phyloP scores from a whole-genome alignment of 352 stramenopile species.

The Phytopythium boreale region DNA sequence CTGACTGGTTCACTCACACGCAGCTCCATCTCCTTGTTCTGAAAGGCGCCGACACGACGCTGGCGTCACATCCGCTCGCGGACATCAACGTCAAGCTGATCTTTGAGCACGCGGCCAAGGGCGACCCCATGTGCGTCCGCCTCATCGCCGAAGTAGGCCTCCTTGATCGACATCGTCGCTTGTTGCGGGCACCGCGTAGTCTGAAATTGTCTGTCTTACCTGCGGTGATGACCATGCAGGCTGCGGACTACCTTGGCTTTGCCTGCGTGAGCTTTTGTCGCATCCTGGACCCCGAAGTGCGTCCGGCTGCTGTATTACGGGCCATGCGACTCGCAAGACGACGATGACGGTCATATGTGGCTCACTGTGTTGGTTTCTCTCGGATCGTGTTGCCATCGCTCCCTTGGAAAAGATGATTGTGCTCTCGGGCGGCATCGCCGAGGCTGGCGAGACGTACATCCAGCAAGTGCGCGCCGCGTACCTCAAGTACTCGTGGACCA shows the following conservation, averaged over 20 bases:
- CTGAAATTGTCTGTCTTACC: background rate
- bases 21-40: background rate
- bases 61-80: slow-evolving; percentile 35
- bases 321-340: background rate
- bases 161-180: background rate
- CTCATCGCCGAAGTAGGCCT: slow-evolving; percentile 57
- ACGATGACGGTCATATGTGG: background rate
- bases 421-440: slow-evolving; percentile 68
- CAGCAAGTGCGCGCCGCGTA: slow-evolving; percentile 60
- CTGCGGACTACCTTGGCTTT: slow-evolving; percentile 79
- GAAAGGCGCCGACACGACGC: slow-evolving; percentile 44
- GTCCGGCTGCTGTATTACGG: background rate
- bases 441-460: slow-evolving; percentile 67
- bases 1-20: background rate
- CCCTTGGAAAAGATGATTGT: slow-evolving; percentile 78
- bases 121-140: slow-evolving; percentile 62
- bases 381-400: too few relatives aligned
- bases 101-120: slow-evolving; percentile 61
- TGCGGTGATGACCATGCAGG: background rate
- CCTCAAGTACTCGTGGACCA: slow-evolving; percentile 70
- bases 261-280: slow-evolving; percentile 79
- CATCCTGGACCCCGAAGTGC: slow-evolving; percentile 72
- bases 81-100: slow-evolving; percentile 74
- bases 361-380: background rate
- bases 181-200: too few relatives aligned